Percentiles rank a stretch among this genome's conserved stretches.
Conservation (phyloP, 305 asterid genomes). For the Fraxinus angustifolia region DNA sequence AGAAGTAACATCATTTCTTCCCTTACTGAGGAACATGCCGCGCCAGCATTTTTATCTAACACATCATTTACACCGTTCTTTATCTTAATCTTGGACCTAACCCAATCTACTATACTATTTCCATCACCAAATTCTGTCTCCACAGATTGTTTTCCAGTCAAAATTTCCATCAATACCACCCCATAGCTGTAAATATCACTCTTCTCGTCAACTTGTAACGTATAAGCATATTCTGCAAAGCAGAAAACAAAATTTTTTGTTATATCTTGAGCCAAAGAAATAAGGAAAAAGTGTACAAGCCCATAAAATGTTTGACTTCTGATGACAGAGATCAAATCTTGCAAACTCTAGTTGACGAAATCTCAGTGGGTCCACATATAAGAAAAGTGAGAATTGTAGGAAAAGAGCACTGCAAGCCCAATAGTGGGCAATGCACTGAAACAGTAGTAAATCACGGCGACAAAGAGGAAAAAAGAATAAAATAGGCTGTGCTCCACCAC, state of each 20-base stretch:
- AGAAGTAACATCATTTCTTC: constrained; percentile 84
- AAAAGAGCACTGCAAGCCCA: constrained; percentile 44
- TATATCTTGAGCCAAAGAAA: not conserved
- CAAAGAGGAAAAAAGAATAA: constrained; percentile 25
- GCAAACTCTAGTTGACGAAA: constrained; percentile 19
- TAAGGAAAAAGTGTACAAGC: not conserved
- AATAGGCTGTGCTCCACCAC: not conserved
- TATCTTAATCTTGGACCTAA: constrained; percentile 51
- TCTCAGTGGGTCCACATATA: constrained; percentile 49
- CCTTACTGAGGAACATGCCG: constrained; percentile 55
- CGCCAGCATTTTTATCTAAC: constrained; percentile 61
- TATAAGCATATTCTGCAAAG: constrained; percentile 72
- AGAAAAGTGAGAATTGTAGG: constrained; percentile 36
- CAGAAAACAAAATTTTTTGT: not conserved
- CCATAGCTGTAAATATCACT: constrained; percentile 91
- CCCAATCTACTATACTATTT: constrained; percentile 85
- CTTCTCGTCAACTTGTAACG: constrained; percentile 87
- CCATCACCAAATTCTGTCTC: constrained; percentile 84
- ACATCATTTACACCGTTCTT: constrained; percentile 43
- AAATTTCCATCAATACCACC: constrained; percentile 69
- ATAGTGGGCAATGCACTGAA: constrained; percentile 27
- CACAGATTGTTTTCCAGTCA: constrained; percentile 71
- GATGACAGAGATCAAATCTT: not conserved
- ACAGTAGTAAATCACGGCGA: constrained; percentile 41
- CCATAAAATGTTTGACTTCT: not conserved